A percentile compares a stretch with the other conserved stretches of the same genome.
Conservation (phyloP, 176 grass and related monocot genomes). For the Melocanna baccifera region DNA sequence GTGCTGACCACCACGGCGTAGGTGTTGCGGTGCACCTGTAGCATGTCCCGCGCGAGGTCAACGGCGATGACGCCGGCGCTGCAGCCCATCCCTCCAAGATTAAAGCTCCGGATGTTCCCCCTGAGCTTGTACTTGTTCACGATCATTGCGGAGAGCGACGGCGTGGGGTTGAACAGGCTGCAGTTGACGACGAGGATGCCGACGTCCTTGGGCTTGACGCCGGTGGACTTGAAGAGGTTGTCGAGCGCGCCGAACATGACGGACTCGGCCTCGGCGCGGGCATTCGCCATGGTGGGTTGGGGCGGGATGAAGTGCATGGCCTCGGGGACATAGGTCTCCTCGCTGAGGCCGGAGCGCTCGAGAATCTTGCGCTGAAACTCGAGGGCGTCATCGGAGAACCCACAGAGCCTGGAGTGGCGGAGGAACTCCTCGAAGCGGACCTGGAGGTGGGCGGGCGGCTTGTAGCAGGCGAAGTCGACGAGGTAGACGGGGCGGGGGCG, state of each 20-base stretch:
- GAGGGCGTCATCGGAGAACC: conserved; percentile 58
- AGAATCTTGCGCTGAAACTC: conserved; percentile 96
- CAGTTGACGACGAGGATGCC: conserved; percentile 86
- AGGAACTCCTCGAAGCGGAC: conserved; percentile 60
- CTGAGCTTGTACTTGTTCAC: conserved; percentile 87
- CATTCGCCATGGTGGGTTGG: conserved; percentile 73
- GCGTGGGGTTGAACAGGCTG: conserved; percentile 85
- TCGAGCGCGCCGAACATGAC: conserved; percentile 82
- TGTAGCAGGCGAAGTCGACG: conserved; percentile 85
- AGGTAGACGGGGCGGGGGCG: conserved; percentile 75
- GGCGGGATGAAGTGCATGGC: conserved; percentile 67
- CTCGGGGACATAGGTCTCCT: conserved; percentile 76
- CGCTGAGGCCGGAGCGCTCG: conserved; percentile 87
- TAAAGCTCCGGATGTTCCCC: conserved; percentile 74
- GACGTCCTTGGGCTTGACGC: conserved; percentile 76
- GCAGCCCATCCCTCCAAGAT: conserved; percentile 91
- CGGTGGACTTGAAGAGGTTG: conserved; percentile 59
- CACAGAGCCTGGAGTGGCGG: conserved; percentile 60
- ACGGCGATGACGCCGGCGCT: conserved; percentile 85
- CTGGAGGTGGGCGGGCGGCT: conserved; percentile 53
- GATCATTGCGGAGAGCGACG: conserved; percentile 91
- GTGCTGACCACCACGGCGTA: conserved; percentile 87
- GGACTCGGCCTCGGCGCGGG: conserved; percentile 68
- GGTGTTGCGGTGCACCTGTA: conserved; percentile 65
- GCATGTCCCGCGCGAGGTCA: conserved; percentile 70